These are phyloP conservation scores for Coemansia pectinata DNA, from an alignment of 192 early-diverging fungal genomes.

Conservation along the genomic window DNA sequence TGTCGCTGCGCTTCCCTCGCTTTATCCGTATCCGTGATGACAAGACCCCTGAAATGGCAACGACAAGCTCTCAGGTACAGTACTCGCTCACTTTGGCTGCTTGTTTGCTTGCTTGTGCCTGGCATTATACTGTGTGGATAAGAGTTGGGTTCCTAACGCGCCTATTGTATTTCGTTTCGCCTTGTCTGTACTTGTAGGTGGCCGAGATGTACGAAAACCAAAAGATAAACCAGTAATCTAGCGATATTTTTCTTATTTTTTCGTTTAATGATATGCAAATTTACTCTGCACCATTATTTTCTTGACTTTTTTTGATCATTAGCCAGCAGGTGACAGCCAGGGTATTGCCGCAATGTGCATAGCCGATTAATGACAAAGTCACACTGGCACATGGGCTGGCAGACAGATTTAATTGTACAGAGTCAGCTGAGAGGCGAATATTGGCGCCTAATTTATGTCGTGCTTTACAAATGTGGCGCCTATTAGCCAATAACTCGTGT, in stretches of 20 bases:
- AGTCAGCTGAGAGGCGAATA: not conserved
- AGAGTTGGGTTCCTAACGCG: not conserved
- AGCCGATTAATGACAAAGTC: not conserved
- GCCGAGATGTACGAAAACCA: conserved; percentile 61
- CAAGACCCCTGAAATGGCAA: conserved; percentile 92
- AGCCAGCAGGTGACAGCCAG: not conserved
- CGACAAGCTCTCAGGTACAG: conserved; percentile 77
- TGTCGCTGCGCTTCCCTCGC: conserved; percentile 95
- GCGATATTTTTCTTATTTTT: not conserved
- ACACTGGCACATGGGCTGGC: not conserved
- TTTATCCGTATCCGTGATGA: conserved; percentile 96
- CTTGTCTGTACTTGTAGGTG: conserved; percentile 29
- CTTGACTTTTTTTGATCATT: not conserved
- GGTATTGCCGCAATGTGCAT: not conserved
- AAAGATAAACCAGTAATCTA: conserved; percentile 44
- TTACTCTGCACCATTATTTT: not conserved
- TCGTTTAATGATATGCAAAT: not conserved
- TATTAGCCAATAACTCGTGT: not conserved
- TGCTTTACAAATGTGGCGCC: conserved; percentile 3
- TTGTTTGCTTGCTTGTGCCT: not conserved
- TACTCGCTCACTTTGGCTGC: conserved; percentile 14
- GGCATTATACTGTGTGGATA: not conserved
- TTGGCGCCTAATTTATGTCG: not conserved
- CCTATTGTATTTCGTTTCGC: not conserved
- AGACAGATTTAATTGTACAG: not conserved